phyloP scores from a whole-genome alignment of 192 early-diverging fungal species.

The Entomortierella beljakovae region DNA sequence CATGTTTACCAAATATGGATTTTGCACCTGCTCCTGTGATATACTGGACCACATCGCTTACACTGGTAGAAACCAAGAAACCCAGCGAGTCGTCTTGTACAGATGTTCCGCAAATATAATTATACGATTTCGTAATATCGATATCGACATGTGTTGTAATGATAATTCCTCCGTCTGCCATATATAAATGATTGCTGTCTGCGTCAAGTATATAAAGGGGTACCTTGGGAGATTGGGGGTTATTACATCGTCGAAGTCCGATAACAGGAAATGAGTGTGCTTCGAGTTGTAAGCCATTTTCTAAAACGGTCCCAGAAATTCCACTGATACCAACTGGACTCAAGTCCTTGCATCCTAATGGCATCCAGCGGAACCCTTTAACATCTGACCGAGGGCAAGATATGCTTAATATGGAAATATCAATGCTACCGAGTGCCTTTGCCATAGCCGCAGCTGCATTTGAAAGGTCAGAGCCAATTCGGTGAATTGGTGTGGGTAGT shows the following conservation, averaged over 20 bases:
- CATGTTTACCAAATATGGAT: too few species aligned
- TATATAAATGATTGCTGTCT: too few species aligned
- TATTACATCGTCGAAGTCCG: neutral
- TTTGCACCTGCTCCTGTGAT: too few species aligned
- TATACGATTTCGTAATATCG: too few species aligned
- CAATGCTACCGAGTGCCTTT: neutral
- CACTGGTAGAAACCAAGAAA: too few species aligned
- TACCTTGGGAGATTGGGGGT: neutral
- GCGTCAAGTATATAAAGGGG: too few species aligned
- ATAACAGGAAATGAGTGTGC: neutral
- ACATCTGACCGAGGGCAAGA: neutral
- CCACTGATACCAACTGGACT: neutral
- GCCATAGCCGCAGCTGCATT: slow-evolving; percentile 5
- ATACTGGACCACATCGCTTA: too few species aligned
- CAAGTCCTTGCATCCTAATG: slow-evolving; percentile 9
- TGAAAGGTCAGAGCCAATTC: neutral
- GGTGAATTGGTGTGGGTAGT: neutral
- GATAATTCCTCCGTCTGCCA: too few species aligned
- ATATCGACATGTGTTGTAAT: too few species aligned
- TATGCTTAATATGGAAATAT: neutral
- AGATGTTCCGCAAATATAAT: too few species aligned
- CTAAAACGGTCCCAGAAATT: neutral
- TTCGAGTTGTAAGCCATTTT: neutral
- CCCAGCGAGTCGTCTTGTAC: too few species aligned
- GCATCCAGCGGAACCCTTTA: slow-evolving; percentile 9